Percentiles rank a stretch among this genome's conserved stretches.
Conservation (phyloP, 805 yeast genomes). For the Hanseniaspora occidentalis region DNA sequence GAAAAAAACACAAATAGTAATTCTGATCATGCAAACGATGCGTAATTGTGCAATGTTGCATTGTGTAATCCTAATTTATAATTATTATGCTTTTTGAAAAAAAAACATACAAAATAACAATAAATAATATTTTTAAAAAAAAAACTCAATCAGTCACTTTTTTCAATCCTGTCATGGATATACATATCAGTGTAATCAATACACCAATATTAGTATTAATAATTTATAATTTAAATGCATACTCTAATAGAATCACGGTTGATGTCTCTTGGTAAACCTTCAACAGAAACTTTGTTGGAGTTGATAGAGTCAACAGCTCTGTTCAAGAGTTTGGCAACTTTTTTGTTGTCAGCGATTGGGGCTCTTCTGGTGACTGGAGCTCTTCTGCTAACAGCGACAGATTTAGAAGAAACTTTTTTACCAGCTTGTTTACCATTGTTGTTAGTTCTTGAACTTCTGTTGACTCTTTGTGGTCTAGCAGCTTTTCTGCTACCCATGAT, state of each 20-base stretch:
- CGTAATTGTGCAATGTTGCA: too few relatives aligned
- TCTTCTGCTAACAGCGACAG: slow-evolving; percentile 17
- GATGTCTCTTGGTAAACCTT: slow-evolving; percentile 78
- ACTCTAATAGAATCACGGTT: slow-evolving; percentile 75
- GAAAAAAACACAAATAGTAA: too few relatives aligned
- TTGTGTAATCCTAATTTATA: too few relatives aligned
- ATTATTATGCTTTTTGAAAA: too few relatives aligned
- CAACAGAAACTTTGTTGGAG: slow-evolving; percentile 75
- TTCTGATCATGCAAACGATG: not conserved
- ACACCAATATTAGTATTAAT: not conserved
- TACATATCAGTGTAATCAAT: too few relatives aligned
- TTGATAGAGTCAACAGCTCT: slow-evolving; percentile 13
- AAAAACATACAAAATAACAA: not conserved
- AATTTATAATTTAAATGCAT: slow-evolving; percentile 32
- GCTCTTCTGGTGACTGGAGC: slow-evolving; percentile 17
- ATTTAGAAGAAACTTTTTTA: slow-evolving; percentile 8
- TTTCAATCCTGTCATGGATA: not conserved
- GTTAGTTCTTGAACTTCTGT: slow-evolving; percentile 8
- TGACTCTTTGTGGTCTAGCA: slow-evolving; percentile 18
- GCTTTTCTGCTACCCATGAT: slow-evolving; percentile 47
- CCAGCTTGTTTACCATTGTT: slow-evolving; percentile 7
- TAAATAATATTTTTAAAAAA: not conserved
- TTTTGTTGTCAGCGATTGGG: slow-evolving; percentile 20
- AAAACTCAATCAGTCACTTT: not conserved
- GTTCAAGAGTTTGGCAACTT: slow-evolving; percentile 9